Base-by-base conservation (phyloP, 2,329 filamentous ascomycete species). In the Aschersonia sp. region DNA sequence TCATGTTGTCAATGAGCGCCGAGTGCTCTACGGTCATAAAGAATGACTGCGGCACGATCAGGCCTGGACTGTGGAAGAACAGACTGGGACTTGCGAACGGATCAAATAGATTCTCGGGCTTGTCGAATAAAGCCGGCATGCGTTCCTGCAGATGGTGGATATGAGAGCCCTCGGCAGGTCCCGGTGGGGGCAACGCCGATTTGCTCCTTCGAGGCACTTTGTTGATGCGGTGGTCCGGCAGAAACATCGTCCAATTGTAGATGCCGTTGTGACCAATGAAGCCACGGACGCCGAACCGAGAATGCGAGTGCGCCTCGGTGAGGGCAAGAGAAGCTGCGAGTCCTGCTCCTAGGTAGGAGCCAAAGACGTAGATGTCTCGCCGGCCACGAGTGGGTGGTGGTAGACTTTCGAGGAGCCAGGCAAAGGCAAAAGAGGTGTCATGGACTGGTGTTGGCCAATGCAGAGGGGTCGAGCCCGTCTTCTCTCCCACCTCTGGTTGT, bases 191-290 rank as follows among this genome's bases (percentile, higher is more conserved):
- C 7, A 56, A 48, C 7, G 46, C 29, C 9, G 39, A 49, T 46
- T 54, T 58, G 12, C 42, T 47, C 10, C 44, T 48, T 31, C 50
- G 56, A 8, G 52, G 46, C 1, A 54, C 47, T 5, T 49, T 56
- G 53, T 76, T 69, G 51, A 69, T 59, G 6, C 64, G 67, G 49
- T 79, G 73, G 52, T 73, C 68, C 0, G 73, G 72, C 9, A 78
- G 66, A 50, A 80, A 76, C 58, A 68, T 73, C 49, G 76, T 78
- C 79, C 78, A 82, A 62, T 82, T 73, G 62, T 78, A 82, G 49
- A 82, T 68, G 42, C 76, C 78, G 53, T 82, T 78, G 59, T 73
- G 73, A 6, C 71, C 69, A 12, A 77, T 62, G 33, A 79, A 59
- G 6, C 77, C 77, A 8, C 73, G 68, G 42, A 81, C 64, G 40